These are phyloP conservation scores for Ploettnerulaceae sp. DNA, from an alignment of 2,329 filamentous ascomycete species.

Conservation along the genomic window DNA sequence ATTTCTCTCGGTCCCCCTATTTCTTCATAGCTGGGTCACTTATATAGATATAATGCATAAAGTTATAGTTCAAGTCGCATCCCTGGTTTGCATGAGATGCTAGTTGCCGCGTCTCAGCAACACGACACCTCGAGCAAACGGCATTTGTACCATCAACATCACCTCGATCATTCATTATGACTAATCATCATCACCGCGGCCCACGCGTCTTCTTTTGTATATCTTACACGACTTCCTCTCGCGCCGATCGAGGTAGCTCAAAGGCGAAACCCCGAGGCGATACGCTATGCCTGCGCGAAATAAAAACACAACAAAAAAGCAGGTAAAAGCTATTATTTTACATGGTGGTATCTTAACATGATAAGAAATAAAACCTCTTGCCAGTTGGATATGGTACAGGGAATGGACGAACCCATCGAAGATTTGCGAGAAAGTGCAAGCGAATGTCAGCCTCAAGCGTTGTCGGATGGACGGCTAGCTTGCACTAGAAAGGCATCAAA, in stretches of 20 bases:
- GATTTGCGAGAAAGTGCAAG: slow-evolving; percentile 5
- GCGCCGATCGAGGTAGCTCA: slow-evolving; percentile 8
- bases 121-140: not conserved
- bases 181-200: not conserved
- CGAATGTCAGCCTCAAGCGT: no score
- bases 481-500: no score
- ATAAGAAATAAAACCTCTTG: slow-evolving; percentile 14
- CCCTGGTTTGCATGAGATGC: slow-evolving; percentile 1
- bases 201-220: not conserved
- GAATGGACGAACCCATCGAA: slow-evolving; percentile 14
- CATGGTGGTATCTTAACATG: slow-evolving; percentile 27
- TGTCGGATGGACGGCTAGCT: no score
- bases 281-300: slow-evolving; percentile 13
- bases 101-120: slow-evolving; percentile 1
- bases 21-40: no score
- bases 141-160: not conserved
- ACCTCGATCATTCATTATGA: not conserved
- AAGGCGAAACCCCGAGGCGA: slow-evolving; percentile 12
- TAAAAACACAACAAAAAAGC: not conserved
- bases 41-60: not conserved
- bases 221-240: slow-evolving; percentile 11
- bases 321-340: slow-evolving; percentile 18
- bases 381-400: slow-evolving; percentile 24
- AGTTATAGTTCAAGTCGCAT: not conserved
- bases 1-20: no score